Percentiles rank a stretch among this genome's conserved stretches.
Conservation (phyloP, 1,139 yeast genomes). For the Candida frijolesensis region DNA sequence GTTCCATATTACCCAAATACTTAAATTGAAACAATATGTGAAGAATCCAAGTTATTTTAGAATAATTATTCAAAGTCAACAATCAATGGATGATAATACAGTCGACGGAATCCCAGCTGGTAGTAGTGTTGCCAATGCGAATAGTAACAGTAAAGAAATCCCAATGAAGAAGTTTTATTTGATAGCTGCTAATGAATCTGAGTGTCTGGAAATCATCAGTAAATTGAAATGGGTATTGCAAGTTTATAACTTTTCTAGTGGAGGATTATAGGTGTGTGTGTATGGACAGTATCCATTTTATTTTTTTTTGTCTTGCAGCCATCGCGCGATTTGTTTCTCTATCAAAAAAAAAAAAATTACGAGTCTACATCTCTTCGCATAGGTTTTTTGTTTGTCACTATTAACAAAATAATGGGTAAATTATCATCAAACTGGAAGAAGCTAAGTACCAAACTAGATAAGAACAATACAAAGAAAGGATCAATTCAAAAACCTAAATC, state of each 20-base stretch:
- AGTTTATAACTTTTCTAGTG: conserved; percentile 37
- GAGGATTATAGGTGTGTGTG: conserved; percentile 6
- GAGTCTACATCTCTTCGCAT: not conserved
- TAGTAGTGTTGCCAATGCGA: conserved; percentile 12
- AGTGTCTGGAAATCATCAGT: conserved; percentile 74
- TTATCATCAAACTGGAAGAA: conserved; percentile 42
- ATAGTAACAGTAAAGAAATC: conserved; percentile 24
- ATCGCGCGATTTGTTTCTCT: not conserved
- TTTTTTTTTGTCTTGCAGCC: not conserved
- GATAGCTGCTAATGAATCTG: conserved; percentile 66
- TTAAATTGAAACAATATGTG: conserved; percentile 72
- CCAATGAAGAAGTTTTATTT: conserved; percentile 76
- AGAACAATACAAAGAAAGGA: conserved; percentile 7
- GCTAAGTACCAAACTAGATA: conserved; percentile 27
- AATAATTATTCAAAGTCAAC: conserved; percentile 67
- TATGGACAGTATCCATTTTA: not conserved
- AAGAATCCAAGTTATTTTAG: conserved; percentile 83
- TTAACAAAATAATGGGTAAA: conserved; percentile 17
- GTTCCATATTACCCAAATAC: conserved; percentile 80
- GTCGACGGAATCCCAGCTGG: conserved; percentile 14
- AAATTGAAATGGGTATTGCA: conserved; percentile 58
- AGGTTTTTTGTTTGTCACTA: not conserved
- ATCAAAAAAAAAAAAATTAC: not conserved
- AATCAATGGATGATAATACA: conserved; percentile 39
- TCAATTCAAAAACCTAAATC: not conserved